Conservation (phyloP, 169 alveolate genomes). For the Plasmodium ovale region DNA sequence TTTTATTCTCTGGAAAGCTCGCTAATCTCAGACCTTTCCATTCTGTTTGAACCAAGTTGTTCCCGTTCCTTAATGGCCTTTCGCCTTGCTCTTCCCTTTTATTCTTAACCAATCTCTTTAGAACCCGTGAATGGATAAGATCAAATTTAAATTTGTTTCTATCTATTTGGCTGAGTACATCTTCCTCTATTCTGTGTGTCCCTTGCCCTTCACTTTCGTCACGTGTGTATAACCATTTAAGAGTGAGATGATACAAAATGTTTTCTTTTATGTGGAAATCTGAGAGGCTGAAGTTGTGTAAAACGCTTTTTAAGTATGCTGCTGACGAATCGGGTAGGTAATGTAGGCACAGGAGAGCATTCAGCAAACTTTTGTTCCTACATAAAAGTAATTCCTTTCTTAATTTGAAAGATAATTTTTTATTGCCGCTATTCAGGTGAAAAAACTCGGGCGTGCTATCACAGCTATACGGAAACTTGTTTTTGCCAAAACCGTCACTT, state of each 20-base stretch:
- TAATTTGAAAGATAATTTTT: neutral
- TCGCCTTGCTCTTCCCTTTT: neutral
- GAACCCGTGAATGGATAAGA: neutral
- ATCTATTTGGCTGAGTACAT: slow-evolving; percentile 23
- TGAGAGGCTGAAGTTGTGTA: neutral
- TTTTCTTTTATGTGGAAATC: slow-evolving; percentile 69
- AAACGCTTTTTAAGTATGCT: slow-evolving; percentile 16
- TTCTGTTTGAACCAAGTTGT: neutral
- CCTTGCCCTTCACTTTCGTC: too few relatives aligned
- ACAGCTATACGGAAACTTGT: neutral
- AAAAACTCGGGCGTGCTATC: too few relatives aligned
- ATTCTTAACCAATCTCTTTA: neutral
- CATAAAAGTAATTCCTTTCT: neutral
- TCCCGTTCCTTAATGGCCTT: too few relatives aligned
- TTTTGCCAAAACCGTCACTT: neutral
- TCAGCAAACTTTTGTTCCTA: slow-evolving; percentile 3
- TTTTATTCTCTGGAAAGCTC: slow-evolving; percentile 6
- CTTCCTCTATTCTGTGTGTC: slow-evolving; percentile 12
- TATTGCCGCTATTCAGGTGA: neutral
- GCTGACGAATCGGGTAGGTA: slow-evolving; percentile 32
- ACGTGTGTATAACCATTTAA: slow-evolving; percentile 15
- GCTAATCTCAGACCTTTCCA: neutral
- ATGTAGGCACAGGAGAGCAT: slow-evolving; percentile 26
- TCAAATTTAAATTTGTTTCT: slow-evolving; percentile 40
- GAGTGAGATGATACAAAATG: slow-evolving; percentile 28